Evolutionary conservation across 306 rosid species (phyloP), one percentile per base, ranked within the genome.

Genomic region (Prunus dulcis): DNA sequence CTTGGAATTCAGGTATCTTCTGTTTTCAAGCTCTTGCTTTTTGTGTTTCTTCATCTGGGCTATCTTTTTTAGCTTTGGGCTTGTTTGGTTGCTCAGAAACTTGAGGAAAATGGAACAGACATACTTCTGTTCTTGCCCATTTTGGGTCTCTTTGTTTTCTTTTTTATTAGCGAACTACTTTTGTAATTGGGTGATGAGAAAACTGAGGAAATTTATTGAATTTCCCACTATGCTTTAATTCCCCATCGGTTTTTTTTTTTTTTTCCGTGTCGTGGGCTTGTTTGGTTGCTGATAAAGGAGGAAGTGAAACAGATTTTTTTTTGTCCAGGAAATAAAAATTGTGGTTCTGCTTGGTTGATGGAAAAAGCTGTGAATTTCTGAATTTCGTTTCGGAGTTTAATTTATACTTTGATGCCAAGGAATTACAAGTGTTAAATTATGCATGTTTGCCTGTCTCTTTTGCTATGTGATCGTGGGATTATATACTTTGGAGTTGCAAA

Each of bases 1-100:
- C 90, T 85, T 20, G 88, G 92, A 23, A 88, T 94, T 65, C 83
- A 74, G 73, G 98, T 91, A 75, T 12, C 30, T 56, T 45, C 13
- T 49, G 12, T 57, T 34, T 72, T 66, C 22, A 14, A 9, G 22
- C 25, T 3, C 12, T 27, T 53, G 23, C 7, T 0, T 60, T 17
- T 58, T 73, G 27, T 6, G 19, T 75, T 43, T n/a, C 4, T 4
- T 27, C 22, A 43, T 71, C 43, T 55, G 70, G 67, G 55, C 50
- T 58, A 18, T 12, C 20, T 58, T 63, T 11, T 38, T 28, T 74
- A 61, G 9, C 72, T 64, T 5, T 66, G 73, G 51, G 22, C 7
- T 60, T 68, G 62, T 63, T 17, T 72, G 58, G 66, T 9, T 79
- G 49, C 6, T 28, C 30, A 74, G 72, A 62, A 67, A 63, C 1